Percentiles rank a stretch among this genome's conserved stretches.
phyloP scores from a whole-genome alignment of 2,329 filamentous ascomycete genomes.

The Apiospora koreana region DNA sequence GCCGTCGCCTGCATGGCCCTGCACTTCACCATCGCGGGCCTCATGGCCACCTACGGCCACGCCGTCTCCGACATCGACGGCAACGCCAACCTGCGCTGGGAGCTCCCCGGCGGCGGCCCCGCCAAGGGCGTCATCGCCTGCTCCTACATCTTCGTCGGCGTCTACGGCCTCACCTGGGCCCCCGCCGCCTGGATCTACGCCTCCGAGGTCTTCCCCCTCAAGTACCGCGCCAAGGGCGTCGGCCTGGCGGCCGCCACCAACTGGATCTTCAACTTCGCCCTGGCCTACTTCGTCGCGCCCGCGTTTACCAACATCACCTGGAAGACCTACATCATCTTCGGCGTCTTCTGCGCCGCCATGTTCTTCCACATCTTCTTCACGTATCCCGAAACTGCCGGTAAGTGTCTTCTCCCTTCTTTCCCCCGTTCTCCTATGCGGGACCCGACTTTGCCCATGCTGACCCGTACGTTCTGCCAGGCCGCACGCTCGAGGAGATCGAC shows the following conservation, averaged over 20 bases:
- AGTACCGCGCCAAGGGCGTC: conserved; percentile 24
- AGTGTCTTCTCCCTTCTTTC: neutral
- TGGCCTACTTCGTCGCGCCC: conserved; percentile 20
- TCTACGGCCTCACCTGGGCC: conserved; percentile 33
- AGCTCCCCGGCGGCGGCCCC: conserved; percentile 36
- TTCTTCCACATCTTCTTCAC: conserved; percentile 19
- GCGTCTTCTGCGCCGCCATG: conserved; percentile 35
- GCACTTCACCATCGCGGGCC: conserved; percentile 49
- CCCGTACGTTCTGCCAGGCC: conserved; percentile 20
- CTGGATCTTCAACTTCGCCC: conserved; percentile 28
- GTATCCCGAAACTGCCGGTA: conserved; percentile 40
- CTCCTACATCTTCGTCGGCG: conserved; percentile 47
- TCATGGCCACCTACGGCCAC: conserved; percentile 52
- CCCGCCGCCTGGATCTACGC: conserved; percentile 21
- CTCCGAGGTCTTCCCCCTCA: conserved; percentile 29
- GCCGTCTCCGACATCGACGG: conserved; percentile 44
- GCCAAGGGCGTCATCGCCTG: conserved; percentile 53
- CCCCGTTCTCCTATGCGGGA: neutral
- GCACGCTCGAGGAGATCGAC: conserved; percentile 54
- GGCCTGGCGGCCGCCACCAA: conserved; percentile 24
- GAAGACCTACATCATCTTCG: conserved; percentile 43
- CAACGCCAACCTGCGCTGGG: conserved; percentile 49
- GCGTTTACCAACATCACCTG: conserved; percentile 21
- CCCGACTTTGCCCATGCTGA: neutral
- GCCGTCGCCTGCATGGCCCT: conserved; percentile 45